Conservation (phyloP, 106 monocot species). For the Chionographis japonica region DNA sequence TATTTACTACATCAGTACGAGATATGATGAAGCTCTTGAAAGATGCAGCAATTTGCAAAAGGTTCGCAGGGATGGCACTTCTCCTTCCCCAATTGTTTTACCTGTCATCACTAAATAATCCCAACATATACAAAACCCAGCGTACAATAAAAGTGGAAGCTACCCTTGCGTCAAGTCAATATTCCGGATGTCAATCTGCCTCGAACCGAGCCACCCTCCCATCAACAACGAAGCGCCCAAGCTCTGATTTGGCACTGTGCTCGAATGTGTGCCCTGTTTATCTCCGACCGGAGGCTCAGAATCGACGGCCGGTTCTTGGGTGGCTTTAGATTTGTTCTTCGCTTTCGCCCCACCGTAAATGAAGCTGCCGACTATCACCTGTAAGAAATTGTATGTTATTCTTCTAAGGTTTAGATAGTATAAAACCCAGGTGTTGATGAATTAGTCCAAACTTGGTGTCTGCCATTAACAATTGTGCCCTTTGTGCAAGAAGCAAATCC, state of each 20-base stretch:
- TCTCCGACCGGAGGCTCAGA: conserved; percentile 8
- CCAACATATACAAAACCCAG: too few species aligned
- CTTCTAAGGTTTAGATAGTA: too few species aligned
- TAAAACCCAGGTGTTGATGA: too few species aligned
- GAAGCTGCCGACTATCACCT: conserved; percentile 89
- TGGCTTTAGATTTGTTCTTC: conserved; percentile 42
- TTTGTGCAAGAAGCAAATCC: too few species aligned
- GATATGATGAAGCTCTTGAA: too few species aligned
- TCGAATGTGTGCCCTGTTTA: conserved; percentile 6
- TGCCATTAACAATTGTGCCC: too few species aligned
- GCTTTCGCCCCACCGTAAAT: conserved; percentile 48
- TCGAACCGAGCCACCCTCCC: conserved; percentile 32
- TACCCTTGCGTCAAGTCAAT: conserved; percentile 58
- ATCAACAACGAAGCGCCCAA: conserved; percentile 11
- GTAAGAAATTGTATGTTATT: conserved; percentile 1
- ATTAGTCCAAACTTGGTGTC: too few species aligned
- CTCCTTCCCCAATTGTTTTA: too few species aligned
- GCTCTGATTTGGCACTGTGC: conserved; percentile 18
- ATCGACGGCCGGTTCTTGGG: conserved; percentile 11
- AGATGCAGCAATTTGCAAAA: too few species aligned
- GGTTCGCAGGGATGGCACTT: too few species aligned
- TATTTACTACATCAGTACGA: too few species aligned
- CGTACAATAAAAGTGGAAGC: background rate
- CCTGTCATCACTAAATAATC: too few species aligned
- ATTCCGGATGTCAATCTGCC: conserved; percentile 40